phyloP scores from a whole-genome alignment of 352 stramenopile species.

The Phytophthora brassicae region DNA sequence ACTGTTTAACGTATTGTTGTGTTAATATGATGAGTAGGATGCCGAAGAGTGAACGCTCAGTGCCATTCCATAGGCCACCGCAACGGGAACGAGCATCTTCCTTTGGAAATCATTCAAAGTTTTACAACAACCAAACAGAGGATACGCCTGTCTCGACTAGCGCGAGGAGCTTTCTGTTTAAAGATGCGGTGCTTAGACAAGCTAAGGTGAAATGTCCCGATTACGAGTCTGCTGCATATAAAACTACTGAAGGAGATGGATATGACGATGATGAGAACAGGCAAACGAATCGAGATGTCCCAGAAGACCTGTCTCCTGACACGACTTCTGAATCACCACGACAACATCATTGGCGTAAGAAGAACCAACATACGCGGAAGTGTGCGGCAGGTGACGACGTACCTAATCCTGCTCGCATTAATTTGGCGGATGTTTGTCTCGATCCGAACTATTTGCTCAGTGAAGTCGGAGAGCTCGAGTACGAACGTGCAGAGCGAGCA shows the following conservation, averaged over 20 bases:
- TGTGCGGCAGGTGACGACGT: conserved; percentile 9
- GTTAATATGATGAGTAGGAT: conserved; percentile 8
- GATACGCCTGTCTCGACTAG: conserved; percentile 7
- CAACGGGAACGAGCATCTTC: conserved; percentile 29
- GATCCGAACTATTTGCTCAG: conserved; percentile 31
- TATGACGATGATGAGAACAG: conserved; percentile 24
- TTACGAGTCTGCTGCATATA: not conserved
- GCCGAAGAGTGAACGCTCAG: conserved; percentile 15
- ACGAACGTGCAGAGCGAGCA: conserved; percentile 5
- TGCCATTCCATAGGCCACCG: not conserved
- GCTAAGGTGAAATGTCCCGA: conserved; percentile 23
- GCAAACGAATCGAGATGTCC: conserved; percentile 8
- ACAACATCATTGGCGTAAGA: conserved; percentile 23
- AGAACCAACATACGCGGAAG: conserved; percentile 17
- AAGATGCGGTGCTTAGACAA: conserved; percentile 58
- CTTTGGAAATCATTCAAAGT: conserved; percentile 25
- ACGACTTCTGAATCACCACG: not conserved
- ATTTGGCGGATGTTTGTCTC: conserved; percentile 16
- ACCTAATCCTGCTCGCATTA: conserved; percentile 7
- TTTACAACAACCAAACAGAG: conserved; percentile 12
- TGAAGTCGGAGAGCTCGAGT: conserved; percentile 7
- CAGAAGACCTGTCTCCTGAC: conserved; percentile 5
- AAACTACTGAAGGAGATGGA: conserved; percentile 1
- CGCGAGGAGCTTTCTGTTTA: conserved; percentile 44
- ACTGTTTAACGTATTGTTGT: conserved; percentile 5